Evolutionary conservation across 2,329 filamentous ascomycete genomes (phyloP).

Genomic region (Albifimbria verrucaria): DNA sequence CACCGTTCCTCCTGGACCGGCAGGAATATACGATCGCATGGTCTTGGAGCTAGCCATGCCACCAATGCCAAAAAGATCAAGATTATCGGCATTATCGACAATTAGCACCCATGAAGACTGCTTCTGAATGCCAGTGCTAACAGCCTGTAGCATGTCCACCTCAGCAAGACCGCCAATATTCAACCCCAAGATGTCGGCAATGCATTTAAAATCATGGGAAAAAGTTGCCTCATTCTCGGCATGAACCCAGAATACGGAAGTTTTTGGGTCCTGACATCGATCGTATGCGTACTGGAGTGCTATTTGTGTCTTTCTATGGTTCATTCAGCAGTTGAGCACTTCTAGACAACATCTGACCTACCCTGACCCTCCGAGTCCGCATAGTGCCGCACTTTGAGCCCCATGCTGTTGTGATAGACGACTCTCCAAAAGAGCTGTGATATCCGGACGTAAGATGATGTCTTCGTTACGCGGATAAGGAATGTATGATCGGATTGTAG

Average conservation of each 20-base stretch:
- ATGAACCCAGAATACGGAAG: constrained; percentile 33
- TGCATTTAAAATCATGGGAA: constrained; percentile 23
- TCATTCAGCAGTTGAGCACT: no score
- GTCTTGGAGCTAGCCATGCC: no score
- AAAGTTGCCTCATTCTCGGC: constrained; percentile 29
- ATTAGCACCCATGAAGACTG: constrained; percentile 24
- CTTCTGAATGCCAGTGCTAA: constrained; percentile 14
- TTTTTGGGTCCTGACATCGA: constrained; percentile 11
- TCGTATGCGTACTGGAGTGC: constrained; percentile 31
- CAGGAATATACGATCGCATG: constrained; percentile 26
- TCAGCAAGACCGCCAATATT: constrained; percentile 10
- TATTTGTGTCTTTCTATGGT: constrained; percentile 37
- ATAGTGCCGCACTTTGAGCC: constrained; percentile 9
- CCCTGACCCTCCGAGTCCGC: constrained; percentile 13
- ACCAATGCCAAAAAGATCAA: constrained; percentile 23
- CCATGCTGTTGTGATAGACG: not conserved
- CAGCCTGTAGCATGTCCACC: constrained; percentile 14
- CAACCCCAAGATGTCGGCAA: constrained; percentile 22
- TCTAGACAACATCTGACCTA: no score
- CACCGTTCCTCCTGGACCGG: constrained; percentile 18
- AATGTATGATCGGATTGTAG: not conserved
- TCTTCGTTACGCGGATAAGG: constrained; percentile 13
- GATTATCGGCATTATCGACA: constrained; percentile 30
- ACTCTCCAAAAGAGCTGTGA: constrained; percentile 3
- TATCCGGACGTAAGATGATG: constrained; percentile 3